These are phyloP conservation scores for Sherardia arvensis DNA, from an alignment of 257 asterid genomes.

Conservation along the genomic window DNA sequence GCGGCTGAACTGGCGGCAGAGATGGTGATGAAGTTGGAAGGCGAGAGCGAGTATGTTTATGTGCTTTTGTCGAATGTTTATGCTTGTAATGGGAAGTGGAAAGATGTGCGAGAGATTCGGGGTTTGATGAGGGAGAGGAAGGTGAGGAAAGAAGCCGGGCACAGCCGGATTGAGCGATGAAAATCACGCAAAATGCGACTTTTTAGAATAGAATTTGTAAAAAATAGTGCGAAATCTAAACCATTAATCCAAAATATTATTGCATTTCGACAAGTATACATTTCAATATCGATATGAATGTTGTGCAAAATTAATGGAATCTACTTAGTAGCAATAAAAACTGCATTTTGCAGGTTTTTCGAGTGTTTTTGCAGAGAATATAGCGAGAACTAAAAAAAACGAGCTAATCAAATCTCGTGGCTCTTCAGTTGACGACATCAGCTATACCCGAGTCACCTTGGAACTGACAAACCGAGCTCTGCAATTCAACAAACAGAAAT, in stretches of 20 bases:
- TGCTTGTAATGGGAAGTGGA: conserved; percentile 48
- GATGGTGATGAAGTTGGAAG: conserved; percentile 47
- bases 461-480: conserved; percentile 86
- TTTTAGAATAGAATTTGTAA: neutral
- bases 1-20: conserved; percentile 48
- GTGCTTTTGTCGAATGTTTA: conserved; percentile 52
- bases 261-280: neutral
- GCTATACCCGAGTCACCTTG: conserved; percentile 67
- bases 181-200: too few species aligned
- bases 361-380: conserved; percentile 12
- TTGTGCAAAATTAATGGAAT: conserved; percentile 1
- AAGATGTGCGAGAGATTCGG: conserved; percentile 34
- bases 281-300: neutral
- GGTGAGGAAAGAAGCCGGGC: conserved; percentile 45
- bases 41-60: conserved; percentile 40
- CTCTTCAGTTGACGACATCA: conserved; percentile 22
- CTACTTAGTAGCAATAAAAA: neutral
- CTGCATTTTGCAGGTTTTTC: conserved; percentile 17
- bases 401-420: conserved; percentile 23
- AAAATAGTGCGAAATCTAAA: neutral
- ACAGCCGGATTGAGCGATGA: conserved; percentile 50
- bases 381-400: conserved; percentile 10
- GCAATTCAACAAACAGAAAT: conserved; percentile 35
- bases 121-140: conserved; percentile 46
- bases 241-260: neutral